Base-by-base conservation (phyloP, 495 filamentous ascomycete species). In the Aspergillus taichungensis region DNA sequence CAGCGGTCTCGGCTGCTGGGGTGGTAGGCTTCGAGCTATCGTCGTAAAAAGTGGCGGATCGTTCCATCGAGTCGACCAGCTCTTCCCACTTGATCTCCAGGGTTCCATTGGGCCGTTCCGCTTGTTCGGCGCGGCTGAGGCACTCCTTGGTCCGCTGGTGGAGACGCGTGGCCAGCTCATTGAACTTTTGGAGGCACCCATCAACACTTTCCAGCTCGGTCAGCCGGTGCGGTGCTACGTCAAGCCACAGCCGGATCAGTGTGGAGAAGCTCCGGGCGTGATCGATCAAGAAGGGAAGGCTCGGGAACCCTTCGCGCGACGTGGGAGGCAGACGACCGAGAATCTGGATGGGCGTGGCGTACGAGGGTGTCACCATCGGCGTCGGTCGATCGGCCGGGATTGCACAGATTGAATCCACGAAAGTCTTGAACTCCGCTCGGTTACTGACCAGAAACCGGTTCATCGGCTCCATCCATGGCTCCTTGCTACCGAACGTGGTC, bases 391-490 rank as follows among this genome's bases (percentile, higher is more conserved):
- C 80, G 6, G 78, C 76, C 2, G 89, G 80, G 40, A 99, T 86
- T 28, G 78, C 76, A 63, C 90, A 96, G 36, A 95, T 81, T 18
- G 73, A 70, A 56, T 97, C 90, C 47, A 97, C 80, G 54, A 91
- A 96, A 24, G 81, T 73, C 60, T 88, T 94, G 67, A 97, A 87
- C 14, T 84, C 79, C 43, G 57, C 41, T 37, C 73, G 70, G 54
- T 78, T 74, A 11, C 61, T 62, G 37, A 63, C 58, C 35, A 75
- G 47, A 42, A 77, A 76, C 41, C 73, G 75, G 57, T 96, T 99
- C 94, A 97, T 97, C 5, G 87, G 88, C 63, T 94, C 94, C 92
- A 99, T 99, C 89, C 91, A 99, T 4, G 83, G 78, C 62, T 97
- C 92, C 61, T 97, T 97, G 55, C 83, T 85, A 44, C 92, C 94